phyloP scores from a whole-genome alignment of 371 early-diverging fungal species.

The Funneliformis caledonium region DNA sequence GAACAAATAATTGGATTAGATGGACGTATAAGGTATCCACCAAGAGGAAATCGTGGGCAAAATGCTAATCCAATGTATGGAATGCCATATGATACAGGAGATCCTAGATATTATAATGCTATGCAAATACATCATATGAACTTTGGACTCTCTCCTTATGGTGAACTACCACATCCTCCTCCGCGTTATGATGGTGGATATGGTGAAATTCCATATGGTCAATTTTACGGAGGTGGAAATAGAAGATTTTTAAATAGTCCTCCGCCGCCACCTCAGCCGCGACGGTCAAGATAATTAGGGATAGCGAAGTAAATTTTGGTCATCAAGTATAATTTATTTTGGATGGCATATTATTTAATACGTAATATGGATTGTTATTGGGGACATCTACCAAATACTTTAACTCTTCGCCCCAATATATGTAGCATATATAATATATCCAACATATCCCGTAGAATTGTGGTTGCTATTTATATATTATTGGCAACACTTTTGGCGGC shows the following conservation, averaged over 20 bases:
- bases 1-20: conserved; percentile 31
- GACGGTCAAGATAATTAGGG: conserved; percentile 27
- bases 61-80: conserved; percentile 36
- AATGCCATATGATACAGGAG: conserved; percentile 36
- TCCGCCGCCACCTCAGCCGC: conserved; percentile 32
- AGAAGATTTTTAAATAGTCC: conserved; percentile 36
- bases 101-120: conserved; percentile 36
- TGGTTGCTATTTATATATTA: background rate
- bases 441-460: background rate
- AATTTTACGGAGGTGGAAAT: conserved; percentile 36
- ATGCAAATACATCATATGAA: conserved; percentile 29
- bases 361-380: background rate
- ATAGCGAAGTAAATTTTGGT: background rate
- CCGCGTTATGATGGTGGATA: conserved; percentile 40
- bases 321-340: background rate
- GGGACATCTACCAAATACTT: background rate
- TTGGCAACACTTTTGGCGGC: background rate
- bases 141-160: conserved; percentile 35
- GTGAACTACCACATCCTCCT: conserved; percentile 31
- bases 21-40: conserved; percentile 26
- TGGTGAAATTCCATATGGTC: conserved; percentile 35
- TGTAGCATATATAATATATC: background rate
- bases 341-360: conserved; percentile 1
- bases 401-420: background rate
- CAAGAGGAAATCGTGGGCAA: conserved; percentile 8